Percentiles rank a stretch among this genome's conserved stretches.
Evolutionary conservation across 139 green algal species (phyloP).

Genomic region (Picochlorum costavermella): DNA sequence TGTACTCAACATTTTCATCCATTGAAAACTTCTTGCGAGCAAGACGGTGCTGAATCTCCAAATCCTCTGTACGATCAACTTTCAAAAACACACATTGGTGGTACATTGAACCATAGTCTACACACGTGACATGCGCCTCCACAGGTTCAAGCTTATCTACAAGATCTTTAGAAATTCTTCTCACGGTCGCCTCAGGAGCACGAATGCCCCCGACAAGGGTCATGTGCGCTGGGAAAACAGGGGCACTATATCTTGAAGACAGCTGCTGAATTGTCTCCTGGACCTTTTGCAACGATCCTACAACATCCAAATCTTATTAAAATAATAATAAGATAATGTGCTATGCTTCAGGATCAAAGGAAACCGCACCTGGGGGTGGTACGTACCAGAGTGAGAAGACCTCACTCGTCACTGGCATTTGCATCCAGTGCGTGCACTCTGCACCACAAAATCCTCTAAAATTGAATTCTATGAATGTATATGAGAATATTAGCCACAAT

Average conservation of each 20-base stretch:
- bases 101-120: conserved; percentile 17
- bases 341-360: not conserved
- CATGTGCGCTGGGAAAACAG: conserved; percentile 28
- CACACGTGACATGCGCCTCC: conserved; percentile 15
- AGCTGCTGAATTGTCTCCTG: not conserved
- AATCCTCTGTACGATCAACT: not conserved
- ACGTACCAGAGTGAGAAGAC: too few species aligned
- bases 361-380: not conserved
- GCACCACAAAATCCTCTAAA: too few species aligned
- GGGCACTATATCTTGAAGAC: conserved; percentile 3
- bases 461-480: too few species aligned
- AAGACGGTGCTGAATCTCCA: conserved; percentile 8
- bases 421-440: too few species aligned
- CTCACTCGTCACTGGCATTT: too few species aligned
- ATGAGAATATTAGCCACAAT: too few species aligned
- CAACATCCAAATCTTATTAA: too few species aligned
- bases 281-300: too few species aligned
- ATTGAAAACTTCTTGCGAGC: conserved; percentile 7
- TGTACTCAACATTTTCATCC: conserved; percentile 21
- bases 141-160: conserved; percentile 14
- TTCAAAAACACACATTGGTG: conserved; percentile 37
- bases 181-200: conserved; percentile 10
- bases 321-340: too few species aligned
- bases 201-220: conserved; percentile 33
- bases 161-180: conserved; percentile 8